Conservation (phyloP, 305 asterid species). For the Fraxinus sp. region DNA sequence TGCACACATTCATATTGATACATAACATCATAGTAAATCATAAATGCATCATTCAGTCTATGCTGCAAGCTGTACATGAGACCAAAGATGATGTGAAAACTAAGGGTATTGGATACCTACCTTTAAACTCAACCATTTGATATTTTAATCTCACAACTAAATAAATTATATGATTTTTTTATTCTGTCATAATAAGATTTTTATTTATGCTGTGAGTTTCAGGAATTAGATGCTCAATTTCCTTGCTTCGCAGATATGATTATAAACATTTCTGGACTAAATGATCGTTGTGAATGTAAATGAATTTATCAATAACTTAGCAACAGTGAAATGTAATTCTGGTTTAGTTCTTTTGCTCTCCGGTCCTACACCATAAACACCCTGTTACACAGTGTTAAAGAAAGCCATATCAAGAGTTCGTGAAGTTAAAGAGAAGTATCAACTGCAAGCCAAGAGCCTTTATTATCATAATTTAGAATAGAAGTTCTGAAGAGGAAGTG, state of each 20-base stretch:
- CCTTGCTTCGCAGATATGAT: not conserved
- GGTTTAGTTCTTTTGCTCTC: not conserved
- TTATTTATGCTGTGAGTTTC: not conserved
- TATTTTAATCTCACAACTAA: not conserved
- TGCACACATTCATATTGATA: not conserved
- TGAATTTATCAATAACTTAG: not conserved
- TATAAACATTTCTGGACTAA: not conserved
- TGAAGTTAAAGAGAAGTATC: not conserved
- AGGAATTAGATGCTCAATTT: not conserved
- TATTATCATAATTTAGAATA: not conserved
- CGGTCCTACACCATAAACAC: not conserved
- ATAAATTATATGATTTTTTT: not conserved
- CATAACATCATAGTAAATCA: not conserved
- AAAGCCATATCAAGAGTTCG: not conserved
- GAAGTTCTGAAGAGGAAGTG: not conserved
- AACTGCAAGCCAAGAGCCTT: not conserved
- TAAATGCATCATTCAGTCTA: not conserved
- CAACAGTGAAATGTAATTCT: not conserved
- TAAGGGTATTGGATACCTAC: not conserved
- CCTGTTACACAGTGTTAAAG: not conserved
- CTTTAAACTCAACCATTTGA: not conserved
- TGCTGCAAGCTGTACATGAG: not conserved
- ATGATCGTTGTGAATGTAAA: not conserved
- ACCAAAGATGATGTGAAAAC: not conserved
- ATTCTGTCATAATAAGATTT: not conserved